Evolutionary conservation across 2,329 filamentous ascomycete species (phyloP).

Genomic region (Xylaria sp.): DNA sequence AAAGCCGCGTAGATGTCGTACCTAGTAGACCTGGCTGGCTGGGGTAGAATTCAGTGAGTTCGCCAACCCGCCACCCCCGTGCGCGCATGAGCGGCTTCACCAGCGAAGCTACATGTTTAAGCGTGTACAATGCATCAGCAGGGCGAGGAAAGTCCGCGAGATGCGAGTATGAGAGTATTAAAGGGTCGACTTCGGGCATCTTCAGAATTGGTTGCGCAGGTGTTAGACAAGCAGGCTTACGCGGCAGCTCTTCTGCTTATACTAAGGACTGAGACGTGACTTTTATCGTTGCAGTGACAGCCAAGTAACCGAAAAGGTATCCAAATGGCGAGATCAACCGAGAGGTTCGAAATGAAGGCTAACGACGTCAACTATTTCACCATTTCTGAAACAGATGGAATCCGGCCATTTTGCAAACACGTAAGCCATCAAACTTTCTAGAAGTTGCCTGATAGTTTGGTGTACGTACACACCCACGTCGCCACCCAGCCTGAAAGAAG

Average conservation of each 20-base stretch:
- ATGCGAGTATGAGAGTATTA: constrained; percentile 61
- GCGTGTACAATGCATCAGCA: constrained; percentile 64
- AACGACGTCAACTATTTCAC: not conserved
- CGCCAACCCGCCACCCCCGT: constrained; percentile 79
- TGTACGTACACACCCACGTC: not conserved
- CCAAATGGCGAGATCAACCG: not conserved
- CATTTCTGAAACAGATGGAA: not conserved
- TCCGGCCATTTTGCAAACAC: not conserved
- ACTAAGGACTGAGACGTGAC: not conserved
- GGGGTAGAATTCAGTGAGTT: constrained; percentile 88
- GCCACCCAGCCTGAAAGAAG: no score
- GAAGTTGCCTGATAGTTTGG: constrained; percentile 7
- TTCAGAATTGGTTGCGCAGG: constrained; percentile 10
- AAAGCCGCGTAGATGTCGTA: constrained; percentile 48
- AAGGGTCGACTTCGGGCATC: constrained; percentile 58
- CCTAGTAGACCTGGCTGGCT: constrained; percentile 77
- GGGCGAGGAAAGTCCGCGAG: constrained; percentile 59
- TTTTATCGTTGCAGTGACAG: not conserved
- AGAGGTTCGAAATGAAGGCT: not conserved
- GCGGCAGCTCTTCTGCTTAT: not conserved
- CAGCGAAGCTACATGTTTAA: constrained; percentile 84
- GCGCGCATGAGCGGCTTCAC: constrained; percentile 97
- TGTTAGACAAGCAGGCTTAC: constrained; percentile 2
- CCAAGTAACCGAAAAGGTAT: not conserved
- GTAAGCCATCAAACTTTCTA: constrained; percentile 17